phyloP scores from a whole-genome alignment of 139 green algal genomes.

The Limnomonas spitsbergensis region DNA sequence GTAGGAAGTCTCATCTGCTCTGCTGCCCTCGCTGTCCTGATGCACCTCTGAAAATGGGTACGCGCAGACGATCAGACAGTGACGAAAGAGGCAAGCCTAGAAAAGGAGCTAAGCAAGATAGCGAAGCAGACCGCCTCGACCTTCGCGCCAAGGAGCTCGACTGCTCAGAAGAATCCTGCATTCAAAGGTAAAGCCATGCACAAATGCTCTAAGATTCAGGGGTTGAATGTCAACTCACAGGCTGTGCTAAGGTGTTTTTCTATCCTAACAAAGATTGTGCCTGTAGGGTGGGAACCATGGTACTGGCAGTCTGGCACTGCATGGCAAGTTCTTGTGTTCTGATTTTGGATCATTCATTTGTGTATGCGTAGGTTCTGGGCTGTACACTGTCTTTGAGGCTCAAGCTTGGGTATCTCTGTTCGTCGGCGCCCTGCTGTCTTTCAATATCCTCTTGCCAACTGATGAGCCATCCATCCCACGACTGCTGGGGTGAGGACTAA shows the following conservation, averaged over 20 bases:
- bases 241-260: too few relatives aligned
- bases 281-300: too few relatives aligned
- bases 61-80: not conserved
- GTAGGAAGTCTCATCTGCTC: too few relatives aligned
- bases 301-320: too few relatives aligned
- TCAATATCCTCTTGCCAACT: slow-evolving; percentile 92
- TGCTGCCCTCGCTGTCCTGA: too few relatives aligned
- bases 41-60: too few relatives aligned
- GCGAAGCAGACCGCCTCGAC: slow-evolving; percentile 69
- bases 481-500: slow-evolving; percentile 76
- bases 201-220: too few relatives aligned
- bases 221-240: too few relatives aligned
- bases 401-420: slow-evolving; percentile 79
- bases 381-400: slow-evolving; percentile 78
- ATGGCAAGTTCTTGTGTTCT: too few relatives aligned
- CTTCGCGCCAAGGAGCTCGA: slow-evolving; percentile 79
- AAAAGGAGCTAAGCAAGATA: slow-evolving; percentile 59
- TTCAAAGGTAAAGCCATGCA: too few relatives aligned
- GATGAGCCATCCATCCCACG: slow-evolving; percentile 88
- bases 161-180: slow-evolving; percentile 77
- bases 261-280: too few relatives aligned
- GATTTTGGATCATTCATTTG: too few relatives aligned
- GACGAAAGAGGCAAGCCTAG: slow-evolving; percentile 11
- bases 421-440: slow-evolving; percentile 81
- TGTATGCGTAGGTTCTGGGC: slow-evolving; percentile 58